These are phyloP conservation scores for Scheffersomyces stambukii DNA, from an alignment of 1,139 yeast genomes.

Conservation along the genomic window DNA sequence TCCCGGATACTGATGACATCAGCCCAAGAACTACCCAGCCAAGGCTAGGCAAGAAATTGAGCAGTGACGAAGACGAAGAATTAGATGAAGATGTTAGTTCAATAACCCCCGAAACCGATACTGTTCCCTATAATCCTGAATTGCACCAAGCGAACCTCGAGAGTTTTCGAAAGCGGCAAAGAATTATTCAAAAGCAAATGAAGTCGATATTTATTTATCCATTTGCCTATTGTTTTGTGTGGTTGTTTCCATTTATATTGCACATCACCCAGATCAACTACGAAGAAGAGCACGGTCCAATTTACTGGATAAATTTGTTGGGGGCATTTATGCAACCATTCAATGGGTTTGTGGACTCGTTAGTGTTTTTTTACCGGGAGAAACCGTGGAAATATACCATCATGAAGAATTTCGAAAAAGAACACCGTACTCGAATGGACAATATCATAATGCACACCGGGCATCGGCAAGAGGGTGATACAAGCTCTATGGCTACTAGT, in stretches of 20 bases:
- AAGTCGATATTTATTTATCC: conserved; percentile 82
- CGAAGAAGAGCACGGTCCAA: conserved; percentile 46
- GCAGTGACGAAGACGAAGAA: conserved; percentile 8
- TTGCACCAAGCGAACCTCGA: conserved; percentile 60
- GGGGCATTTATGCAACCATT: conserved; percentile 79
- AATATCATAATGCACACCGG: conserved; percentile 12
- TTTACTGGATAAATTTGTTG: conserved; percentile 62
- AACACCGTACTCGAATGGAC: conserved; percentile 29
- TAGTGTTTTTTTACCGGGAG: conserved; percentile 75
- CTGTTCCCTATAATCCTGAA: conserved; percentile 21
- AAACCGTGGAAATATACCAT: conserved; percentile 64
- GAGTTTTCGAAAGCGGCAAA: conserved; percentile 57
- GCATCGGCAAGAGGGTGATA: conserved; percentile 4
- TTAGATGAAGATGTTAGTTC: conserved; percentile 10
- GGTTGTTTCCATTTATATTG: conserved; percentile 79
- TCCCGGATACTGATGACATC: conserved; percentile 20
- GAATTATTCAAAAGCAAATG: conserved; percentile 72
- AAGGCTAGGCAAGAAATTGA: too few species aligned
- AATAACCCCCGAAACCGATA: conserved; percentile 5
- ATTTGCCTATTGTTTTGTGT: conserved; percentile 68
- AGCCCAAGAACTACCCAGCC: too few species aligned
- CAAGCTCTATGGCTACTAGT: conserved; percentile 19
- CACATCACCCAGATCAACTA: conserved; percentile 57
- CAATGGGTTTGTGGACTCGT: conserved; percentile 72
- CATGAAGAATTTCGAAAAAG: conserved; percentile 37